Evolutionary conservation across 257 asterid genomes (phyloP).

Genomic region (Solanum megistacrolobum): DNA sequence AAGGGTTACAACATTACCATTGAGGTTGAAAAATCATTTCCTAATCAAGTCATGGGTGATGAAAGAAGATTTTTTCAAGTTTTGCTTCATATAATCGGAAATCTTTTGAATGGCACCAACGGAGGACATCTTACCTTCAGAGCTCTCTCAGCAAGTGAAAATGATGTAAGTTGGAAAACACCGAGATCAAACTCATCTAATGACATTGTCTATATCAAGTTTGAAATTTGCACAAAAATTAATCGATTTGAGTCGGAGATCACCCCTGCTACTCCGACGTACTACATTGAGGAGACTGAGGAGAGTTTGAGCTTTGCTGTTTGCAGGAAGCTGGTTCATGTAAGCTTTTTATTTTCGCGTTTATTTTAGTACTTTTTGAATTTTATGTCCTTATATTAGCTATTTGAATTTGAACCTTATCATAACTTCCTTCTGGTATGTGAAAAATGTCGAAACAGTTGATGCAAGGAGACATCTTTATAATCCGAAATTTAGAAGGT

Average conservation of each 20-base stretch:
- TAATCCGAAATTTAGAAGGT: constrained; percentile 47
- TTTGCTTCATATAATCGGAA: constrained; percentile 79
- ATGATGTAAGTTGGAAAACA: constrained; percentile 51
- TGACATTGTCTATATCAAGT: constrained; percentile 38
- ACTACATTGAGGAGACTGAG: constrained; percentile 30
- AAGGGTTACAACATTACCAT: constrained; percentile 46
- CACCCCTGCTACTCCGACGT: constrained; percentile 21
- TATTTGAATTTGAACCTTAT: background rate
- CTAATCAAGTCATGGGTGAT: constrained; percentile 82
- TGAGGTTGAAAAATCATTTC: constrained; percentile 67
- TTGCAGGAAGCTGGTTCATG: constrained; percentile 88
- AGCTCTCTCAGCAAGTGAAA: constrained; percentile 40
- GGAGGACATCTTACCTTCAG: constrained; percentile 49
- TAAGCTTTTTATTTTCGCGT: background rate
- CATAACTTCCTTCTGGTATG: background rate
- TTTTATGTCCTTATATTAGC: background rate
- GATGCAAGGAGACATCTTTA: constrained; percentile 96
- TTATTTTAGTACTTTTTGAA: background rate
- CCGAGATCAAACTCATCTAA: constrained; percentile 53
- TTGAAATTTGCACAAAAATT: constrained; percentile 50
- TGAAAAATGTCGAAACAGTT: constrained; percentile 32
- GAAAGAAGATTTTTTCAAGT: constrained; percentile 83
- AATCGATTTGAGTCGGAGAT: constrained; percentile 19
- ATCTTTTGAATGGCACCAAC: constrained; percentile 40
- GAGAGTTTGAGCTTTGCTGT: constrained; percentile 77